A percentile compares a stretch with the other conserved stretches of the same genome.
Conservation (phyloP, 1,284 basidiomycete species). For the Leccinum fuscescens region DNA sequence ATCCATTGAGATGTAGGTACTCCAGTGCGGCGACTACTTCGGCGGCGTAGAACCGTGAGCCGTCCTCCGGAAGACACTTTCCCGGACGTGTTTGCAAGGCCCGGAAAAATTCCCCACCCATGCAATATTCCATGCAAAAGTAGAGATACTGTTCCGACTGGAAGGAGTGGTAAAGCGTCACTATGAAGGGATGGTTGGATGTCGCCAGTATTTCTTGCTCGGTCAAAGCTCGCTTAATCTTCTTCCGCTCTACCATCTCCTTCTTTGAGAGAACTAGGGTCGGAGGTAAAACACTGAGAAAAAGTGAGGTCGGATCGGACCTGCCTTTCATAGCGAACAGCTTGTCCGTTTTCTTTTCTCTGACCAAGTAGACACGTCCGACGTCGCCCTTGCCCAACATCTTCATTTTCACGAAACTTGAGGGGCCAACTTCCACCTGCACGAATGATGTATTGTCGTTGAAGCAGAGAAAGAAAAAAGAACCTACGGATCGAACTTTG, state of each 20-base stretch:
- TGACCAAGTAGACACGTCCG: conserved; percentile 92
- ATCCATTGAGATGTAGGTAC: conserved; percentile 98
- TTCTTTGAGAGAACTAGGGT: conserved; percentile 87
- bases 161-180: conserved; percentile 96
- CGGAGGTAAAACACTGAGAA: conserved; percentile 34
- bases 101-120: conserved; percentile 99
- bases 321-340: conserved; percentile 96
- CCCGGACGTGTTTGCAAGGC: conserved; percentile 93
- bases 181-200: conserved; percentile 97
- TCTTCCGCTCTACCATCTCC: conserved; percentile 98
- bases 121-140: conserved; percentile 99
- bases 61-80: conserved; percentile 94
- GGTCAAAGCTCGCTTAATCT: conserved; percentile 94
- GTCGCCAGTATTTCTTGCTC: conserved; percentile 97
- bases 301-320: conserved; percentile 16
- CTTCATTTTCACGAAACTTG: conserved; percentile 92
- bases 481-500: conserved; percentile 82
- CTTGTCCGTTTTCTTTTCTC: conserved; percentile 92
- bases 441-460: conserved; percentile 2
- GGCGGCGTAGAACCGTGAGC: conserved; percentile 96
- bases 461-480: neutral
- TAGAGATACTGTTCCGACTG: conserved; percentile 97
- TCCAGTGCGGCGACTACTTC: conserved; percentile 98
- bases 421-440: conserved; percentile 87
- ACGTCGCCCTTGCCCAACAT: conserved; percentile 95